Evolutionary conservation across 176 grass and related monocot genomes (phyloP).

Genomic region (Calamus simplicifolius): DNA sequence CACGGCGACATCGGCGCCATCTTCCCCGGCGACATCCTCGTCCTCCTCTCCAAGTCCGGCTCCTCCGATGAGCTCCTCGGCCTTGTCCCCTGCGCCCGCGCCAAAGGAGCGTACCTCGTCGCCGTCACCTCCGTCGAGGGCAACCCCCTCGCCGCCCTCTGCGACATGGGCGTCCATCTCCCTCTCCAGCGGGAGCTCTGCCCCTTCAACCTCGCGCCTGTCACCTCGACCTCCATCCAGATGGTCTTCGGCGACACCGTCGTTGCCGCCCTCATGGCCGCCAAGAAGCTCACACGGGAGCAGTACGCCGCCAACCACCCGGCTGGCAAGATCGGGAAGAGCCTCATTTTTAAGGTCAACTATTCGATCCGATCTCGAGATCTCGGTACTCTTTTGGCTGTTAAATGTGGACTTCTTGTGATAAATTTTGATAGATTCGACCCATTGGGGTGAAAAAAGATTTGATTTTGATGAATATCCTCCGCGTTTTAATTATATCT

Average conservation of each 20-base stretch:
- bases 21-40: constrained; percentile 63
- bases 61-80: constrained; percentile 82
- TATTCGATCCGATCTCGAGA: too few species aligned
- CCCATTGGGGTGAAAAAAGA: too few species aligned
- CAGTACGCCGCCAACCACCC: constrained; percentile 89
- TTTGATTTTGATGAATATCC: too few species aligned
- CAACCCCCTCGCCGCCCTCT: constrained; percentile 55
- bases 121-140: constrained; percentile 61
- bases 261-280: constrained; percentile 69
- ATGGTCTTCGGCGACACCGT: constrained; percentile 94
- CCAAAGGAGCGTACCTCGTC: constrained; percentile 68
- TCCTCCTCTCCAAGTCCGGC: constrained; percentile 91
- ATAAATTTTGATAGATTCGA: too few species aligned
- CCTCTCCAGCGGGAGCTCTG: constrained; percentile 89
- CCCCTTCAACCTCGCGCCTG: constrained; percentile 79
- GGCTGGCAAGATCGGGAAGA: constrained; percentile 92
- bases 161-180: constrained; percentile 86
- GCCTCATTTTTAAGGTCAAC: constrained; percentile 88
- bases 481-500: too few species aligned
- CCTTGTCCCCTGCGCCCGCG: constrained; percentile 73
- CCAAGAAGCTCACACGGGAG: constrained; percentile 48
- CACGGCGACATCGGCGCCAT: constrained; percentile 87
- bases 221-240: constrained; percentile 81
- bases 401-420: too few species aligned
- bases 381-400: too few species aligned